Percentiles rank a stretch among this genome's conserved stretches.
Evolutionary conservation across 148 eudicot species (phyloP).

Genomic region (Spergularia bocconei): DNA sequence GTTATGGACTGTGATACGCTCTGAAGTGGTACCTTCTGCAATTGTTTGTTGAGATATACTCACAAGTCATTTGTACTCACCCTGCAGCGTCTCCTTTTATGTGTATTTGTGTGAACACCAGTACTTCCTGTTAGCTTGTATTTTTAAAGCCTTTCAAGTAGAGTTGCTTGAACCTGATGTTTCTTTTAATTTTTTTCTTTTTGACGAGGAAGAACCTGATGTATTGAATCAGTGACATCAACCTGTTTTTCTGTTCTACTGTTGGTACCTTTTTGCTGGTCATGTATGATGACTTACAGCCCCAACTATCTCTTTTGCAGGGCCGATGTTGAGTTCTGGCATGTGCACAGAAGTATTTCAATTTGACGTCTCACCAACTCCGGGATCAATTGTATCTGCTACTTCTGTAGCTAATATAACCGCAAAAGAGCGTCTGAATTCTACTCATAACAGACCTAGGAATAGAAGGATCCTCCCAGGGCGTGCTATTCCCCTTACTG

Average conservation of each 20-base stretch:
- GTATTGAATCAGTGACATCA: background rate
- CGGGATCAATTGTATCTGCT: slow-evolving; percentile 79
- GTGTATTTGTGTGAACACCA: background rate
- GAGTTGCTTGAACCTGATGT: background rate
- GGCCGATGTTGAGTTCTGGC: slow-evolving; percentile 90
- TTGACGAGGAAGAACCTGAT: background rate
- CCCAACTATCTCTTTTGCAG: slow-evolving; percentile 38
- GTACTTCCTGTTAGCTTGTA: background rate
- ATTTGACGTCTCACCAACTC: slow-evolving; percentile 67
- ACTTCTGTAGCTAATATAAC: slow-evolving; percentile 45
- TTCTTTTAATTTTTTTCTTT: too few relatives aligned
- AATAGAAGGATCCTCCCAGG: slow-evolving; percentile 81
- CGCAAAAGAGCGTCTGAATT: slow-evolving; percentile 38
- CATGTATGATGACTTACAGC: slow-evolving; percentile 4
- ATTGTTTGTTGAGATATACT: background rate
- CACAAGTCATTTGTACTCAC: background rate
- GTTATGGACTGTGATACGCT: background rate
- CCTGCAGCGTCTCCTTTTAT: background rate
- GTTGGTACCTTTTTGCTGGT: background rate
- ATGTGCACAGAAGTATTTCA: slow-evolving; percentile 98
- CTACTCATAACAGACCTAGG: slow-evolving; percentile 48
- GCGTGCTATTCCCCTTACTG: slow-evolving; percentile 51
- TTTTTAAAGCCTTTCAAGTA: background rate
- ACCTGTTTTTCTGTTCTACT: background rate
- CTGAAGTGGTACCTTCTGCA: background rate